Conservation (phyloP, 2,329 filamentous ascomycete species). For the Aureobasidium sp. region DNA sequence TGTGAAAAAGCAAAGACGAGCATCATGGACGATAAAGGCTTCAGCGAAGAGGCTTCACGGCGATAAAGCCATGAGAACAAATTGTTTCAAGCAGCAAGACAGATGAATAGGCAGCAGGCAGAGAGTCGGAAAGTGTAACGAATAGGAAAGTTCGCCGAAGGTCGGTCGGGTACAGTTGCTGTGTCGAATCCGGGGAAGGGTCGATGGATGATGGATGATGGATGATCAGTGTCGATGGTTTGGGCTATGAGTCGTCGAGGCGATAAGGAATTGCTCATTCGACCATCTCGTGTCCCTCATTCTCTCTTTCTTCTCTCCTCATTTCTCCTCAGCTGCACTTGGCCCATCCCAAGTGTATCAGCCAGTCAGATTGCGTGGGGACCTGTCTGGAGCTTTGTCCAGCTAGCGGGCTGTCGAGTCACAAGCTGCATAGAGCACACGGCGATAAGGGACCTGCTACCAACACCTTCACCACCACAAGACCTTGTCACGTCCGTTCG, state of each 20-base stretch:
- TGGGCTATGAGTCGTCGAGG: neutral
- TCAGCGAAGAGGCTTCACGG: neutral
- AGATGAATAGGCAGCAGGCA: neutral
- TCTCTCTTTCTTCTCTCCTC: neutral
- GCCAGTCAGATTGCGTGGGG: constrained; percentile 1
- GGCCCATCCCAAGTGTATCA: too few species aligned
- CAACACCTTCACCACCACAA: neutral
- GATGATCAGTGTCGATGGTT: constrained; percentile 1
- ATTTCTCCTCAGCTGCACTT: neutral
- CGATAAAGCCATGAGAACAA: too few species aligned
- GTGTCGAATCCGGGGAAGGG: neutral
- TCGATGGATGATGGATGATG: neutral
- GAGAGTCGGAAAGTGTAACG: neutral
- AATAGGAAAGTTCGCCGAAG: neutral
- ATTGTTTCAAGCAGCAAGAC: neutral
- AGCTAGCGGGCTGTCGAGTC: constrained; percentile 11
- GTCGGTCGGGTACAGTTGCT: neutral
- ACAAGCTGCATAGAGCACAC: constrained; percentile 9
- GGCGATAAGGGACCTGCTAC: neutral
- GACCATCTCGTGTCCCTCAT: neutral
- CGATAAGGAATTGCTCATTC: constrained; percentile 12
- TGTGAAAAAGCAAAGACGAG: neutral
- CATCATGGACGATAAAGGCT: neutral
- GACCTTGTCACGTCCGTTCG: neutral
- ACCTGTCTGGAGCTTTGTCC: constrained; percentile 1